phyloP scores from a whole-genome alignment of 805 yeast genomes.

The Ogataea methanolica region DNA sequence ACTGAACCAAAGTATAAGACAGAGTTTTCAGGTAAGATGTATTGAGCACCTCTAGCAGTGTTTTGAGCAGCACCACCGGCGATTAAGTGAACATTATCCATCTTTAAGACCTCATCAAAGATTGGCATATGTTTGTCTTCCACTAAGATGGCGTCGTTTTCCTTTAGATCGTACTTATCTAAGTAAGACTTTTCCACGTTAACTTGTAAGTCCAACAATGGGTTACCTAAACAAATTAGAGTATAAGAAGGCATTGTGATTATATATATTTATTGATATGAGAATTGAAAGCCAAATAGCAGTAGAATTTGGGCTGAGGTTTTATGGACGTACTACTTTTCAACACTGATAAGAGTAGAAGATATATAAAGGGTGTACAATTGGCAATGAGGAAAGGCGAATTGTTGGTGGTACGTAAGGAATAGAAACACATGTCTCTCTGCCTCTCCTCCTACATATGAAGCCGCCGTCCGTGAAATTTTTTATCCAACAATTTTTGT shows the following conservation, averaged over 20 bases:
- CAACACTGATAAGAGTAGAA: too few relatives aligned
- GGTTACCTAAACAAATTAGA: slow-evolving; percentile 87
- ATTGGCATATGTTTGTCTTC: slow-evolving; percentile 84
- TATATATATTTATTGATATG: background rate
- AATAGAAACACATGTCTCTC: too few relatives aligned
- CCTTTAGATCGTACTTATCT: slow-evolving; percentile 77
- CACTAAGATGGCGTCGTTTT: slow-evolving; percentile 85
- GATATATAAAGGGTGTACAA: too few relatives aligned
- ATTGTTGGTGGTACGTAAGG: too few relatives aligned
- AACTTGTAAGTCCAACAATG: slow-evolving; percentile 82
- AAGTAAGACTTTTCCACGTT: slow-evolving; percentile 65
- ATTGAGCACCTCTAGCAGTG: slow-evolving; percentile 98
- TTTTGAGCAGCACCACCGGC: slow-evolving; percentile 99
- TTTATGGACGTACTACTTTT: too few relatives aligned
- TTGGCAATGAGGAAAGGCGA: too few relatives aligned
- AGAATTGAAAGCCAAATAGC: too few relatives aligned
- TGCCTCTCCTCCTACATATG: too few relatives aligned
- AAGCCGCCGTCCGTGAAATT: too few relatives aligned
- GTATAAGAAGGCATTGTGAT: slow-evolving; percentile 57
- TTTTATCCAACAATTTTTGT: too few relatives aligned
- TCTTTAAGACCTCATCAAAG: slow-evolving; percentile 68
- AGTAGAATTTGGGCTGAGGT: too few relatives aligned
- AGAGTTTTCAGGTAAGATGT: slow-evolving; percentile 70
- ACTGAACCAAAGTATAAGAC: slow-evolving; percentile 96
- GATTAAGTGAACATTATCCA: slow-evolving; percentile 58